phyloP scores from a whole-genome alignment of 2,329 filamentous ascomycete genomes.

The Beauveria pseudobassiana region DNA sequence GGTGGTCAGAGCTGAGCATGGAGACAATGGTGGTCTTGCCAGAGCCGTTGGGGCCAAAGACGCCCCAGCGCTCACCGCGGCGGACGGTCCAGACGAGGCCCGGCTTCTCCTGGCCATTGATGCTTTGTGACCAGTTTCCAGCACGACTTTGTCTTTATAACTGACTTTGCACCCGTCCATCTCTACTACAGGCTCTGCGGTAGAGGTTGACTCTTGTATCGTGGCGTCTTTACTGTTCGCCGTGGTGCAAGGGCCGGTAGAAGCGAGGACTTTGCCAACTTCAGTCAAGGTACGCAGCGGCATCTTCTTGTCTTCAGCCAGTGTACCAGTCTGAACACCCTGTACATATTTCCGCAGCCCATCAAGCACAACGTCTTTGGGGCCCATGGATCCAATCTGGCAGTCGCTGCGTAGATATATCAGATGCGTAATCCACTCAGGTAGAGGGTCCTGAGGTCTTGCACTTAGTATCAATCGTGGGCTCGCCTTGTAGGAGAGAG shows the following conservation, averaged over 20 bases:
- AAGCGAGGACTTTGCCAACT: constrained; percentile 38
- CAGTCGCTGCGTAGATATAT: constrained; percentile 63
- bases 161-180: constrained; percentile 79
- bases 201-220: constrained; percentile 16
- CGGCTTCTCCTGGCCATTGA: constrained; percentile 39
- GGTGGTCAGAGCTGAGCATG: constrained; percentile 90
- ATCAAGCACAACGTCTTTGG: constrained; percentile 54
- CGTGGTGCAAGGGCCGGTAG: constrained; percentile 12
- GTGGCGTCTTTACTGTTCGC: constrained; percentile 8
- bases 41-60: constrained; percentile 90
- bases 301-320: constrained; percentile 39
- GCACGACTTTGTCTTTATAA: constrained; percentile 68
- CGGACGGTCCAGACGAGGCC: constrained; percentile 80
- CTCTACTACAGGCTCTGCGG: constrained; percentile 68
- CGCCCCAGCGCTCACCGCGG: constrained; percentile 79
- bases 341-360: constrained; percentile 41
- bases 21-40: constrained; percentile 94
- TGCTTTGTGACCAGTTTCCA: constrained; percentile 66
- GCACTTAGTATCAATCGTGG: constrained; percentile 72
- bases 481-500: constrained; percentile 55
- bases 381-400: constrained; percentile 57
- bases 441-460: constrained; percentile 78
- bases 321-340: constrained; percentile 36
- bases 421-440: constrained; percentile 84
- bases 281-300: constrained; percentile 41